Conservation (phyloP, 352 stramenopile species). For the Globisporangium rhizosaccharum region DNA sequence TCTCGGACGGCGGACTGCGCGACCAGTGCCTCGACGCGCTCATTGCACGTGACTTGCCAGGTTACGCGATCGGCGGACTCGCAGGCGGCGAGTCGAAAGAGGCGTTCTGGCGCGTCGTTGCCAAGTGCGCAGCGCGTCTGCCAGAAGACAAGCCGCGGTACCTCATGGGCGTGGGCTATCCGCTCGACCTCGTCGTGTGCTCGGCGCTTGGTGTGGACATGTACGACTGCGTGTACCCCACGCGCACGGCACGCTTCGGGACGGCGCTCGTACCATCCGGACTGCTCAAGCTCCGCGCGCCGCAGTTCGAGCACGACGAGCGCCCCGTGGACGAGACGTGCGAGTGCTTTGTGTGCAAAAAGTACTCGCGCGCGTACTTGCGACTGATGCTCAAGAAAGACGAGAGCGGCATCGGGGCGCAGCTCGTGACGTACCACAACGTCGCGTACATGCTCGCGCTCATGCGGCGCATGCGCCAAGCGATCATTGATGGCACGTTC, state of each 20-base stretch:
- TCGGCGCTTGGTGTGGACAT: conserved; percentile 96
- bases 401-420: conserved; percentile 52
- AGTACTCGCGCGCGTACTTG: conserved; percentile 69
- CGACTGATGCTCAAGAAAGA: conserved; percentile 69
- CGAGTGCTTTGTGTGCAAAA: conserved; percentile 65
- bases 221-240: conserved; percentile 84
- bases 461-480: conserved; percentile 62
- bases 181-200: conserved; percentile 96
- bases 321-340: conserved; percentile 66
- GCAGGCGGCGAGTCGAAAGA: conserved; percentile 91
- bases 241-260: too few species aligned
- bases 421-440: conserved; percentile 81
- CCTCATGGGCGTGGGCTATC: conserved; percentile 98
- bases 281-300: conserved; percentile 63
- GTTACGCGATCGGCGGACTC: conserved; percentile 96
- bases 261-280: conserved; percentile 72
- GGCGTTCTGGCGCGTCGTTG: conserved; percentile 94
- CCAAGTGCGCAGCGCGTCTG: conserved; percentile 63
- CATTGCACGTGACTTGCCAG: conserved; percentile 19
- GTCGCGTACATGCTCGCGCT: conserved; percentile 82
- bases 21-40: too few species aligned
- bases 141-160: conserved; percentile 94
- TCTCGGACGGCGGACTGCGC: too few species aligned
- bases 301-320: conserved; percentile 48
- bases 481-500: conserved; percentile 25